Evolutionary conservation across 768 basidiomycete genomes (phyloP).

Genomic region (Kwoniella heveanensis): DNA sequence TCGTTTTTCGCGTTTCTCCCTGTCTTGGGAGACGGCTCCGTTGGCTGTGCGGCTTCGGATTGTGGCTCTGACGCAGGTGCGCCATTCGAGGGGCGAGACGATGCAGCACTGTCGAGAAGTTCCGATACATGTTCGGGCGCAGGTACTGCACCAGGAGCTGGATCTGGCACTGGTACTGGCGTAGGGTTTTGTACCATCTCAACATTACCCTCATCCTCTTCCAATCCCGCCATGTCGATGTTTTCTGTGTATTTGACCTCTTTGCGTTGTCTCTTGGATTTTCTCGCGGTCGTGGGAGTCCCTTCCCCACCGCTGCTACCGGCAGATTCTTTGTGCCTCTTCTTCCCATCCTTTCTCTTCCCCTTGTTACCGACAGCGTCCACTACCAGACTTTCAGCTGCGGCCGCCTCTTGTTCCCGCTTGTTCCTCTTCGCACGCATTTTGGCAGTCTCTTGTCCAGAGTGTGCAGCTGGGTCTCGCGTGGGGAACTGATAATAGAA

Average conservation of each 20-base stretch:
- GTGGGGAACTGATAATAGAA: conserved; percentile 32
- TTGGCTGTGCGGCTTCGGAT: not conserved
- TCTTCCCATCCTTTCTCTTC: conserved; percentile 24
- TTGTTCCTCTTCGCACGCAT: conserved; percentile 14
- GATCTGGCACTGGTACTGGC: not conserved
- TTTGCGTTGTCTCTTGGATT: conserved; percentile 19
- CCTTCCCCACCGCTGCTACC: conserved; percentile 3
- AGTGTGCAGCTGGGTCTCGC: conserved; percentile 9
- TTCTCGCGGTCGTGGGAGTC: conserved; percentile 8
- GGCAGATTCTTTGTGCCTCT: conserved; percentile 30
- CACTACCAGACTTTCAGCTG: too few species aligned
- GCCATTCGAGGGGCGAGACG: not conserved
- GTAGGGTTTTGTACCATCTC: not conserved
- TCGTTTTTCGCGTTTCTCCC: not conserved
- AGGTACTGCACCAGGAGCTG: not conserved
- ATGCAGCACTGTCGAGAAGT: not conserved
- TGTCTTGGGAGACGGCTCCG: not conserved
- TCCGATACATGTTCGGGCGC: not conserved
- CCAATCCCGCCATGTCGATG: not conserved
- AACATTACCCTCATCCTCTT: not conserved
- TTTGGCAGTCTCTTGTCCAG: not conserved
- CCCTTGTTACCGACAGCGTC: conserved; percentile 26
- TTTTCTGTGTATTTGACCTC: conserved; percentile 10
- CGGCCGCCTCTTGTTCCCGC: conserved; percentile 48
- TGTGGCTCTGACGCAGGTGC: not conserved